A percentile compares a stretch with the other conserved stretches of the same genome.
These are phyloP conservation scores for Pyronema domesticum DNA, from an alignment of 495 filamentous ascomycete genomes.

Conservation along the genomic window DNA sequence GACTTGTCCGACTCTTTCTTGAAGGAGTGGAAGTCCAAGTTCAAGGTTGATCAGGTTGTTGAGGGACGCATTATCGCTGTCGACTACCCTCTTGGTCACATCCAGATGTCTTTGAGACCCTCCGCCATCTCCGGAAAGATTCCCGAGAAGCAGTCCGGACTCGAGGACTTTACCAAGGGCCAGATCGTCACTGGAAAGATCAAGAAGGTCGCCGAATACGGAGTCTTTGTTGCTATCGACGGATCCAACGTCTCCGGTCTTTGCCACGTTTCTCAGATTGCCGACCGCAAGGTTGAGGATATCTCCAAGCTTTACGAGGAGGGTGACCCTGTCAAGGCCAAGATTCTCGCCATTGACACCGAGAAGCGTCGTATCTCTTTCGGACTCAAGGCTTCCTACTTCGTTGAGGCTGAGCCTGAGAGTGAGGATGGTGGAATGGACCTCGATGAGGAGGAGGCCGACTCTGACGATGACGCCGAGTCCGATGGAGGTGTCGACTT, in stretches of 20 bases:
- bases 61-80: conserved; percentile 63
- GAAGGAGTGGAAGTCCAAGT: conserved; percentile 89
- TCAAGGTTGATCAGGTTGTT: conserved; percentile 71
- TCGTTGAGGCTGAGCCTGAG: conserved; percentile 44
- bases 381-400: conserved; percentile 82
- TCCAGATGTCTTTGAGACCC: conserved; percentile 73
- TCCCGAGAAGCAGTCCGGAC: conserved; percentile 48
- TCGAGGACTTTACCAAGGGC: conserved; percentile 56
- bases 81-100: conserved; percentile 42
- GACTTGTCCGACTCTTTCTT: conserved; percentile 80
- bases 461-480: conserved; percentile 28
- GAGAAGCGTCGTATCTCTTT: conserved; percentile 63
- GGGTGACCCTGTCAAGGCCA: conserved; percentile 81
- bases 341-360: conserved; percentile 57
- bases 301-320: conserved; percentile 68
- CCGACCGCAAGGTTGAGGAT: conserved; percentile 58
- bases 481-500: conserved; percentile 33
- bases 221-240: conserved; percentile 83
- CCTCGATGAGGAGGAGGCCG: conserved; percentile 33
- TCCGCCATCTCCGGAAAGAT: conserved; percentile 59
- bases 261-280: conserved; percentile 80
- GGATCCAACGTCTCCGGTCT: conserved; percentile 79
- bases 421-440: conserved; percentile 32
- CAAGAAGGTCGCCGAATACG: conserved; percentile 82
- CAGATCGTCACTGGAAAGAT: conserved; percentile 75